Conservation (phyloP, 169 alveolate genomes). For the Eimeria sp. region DNA sequence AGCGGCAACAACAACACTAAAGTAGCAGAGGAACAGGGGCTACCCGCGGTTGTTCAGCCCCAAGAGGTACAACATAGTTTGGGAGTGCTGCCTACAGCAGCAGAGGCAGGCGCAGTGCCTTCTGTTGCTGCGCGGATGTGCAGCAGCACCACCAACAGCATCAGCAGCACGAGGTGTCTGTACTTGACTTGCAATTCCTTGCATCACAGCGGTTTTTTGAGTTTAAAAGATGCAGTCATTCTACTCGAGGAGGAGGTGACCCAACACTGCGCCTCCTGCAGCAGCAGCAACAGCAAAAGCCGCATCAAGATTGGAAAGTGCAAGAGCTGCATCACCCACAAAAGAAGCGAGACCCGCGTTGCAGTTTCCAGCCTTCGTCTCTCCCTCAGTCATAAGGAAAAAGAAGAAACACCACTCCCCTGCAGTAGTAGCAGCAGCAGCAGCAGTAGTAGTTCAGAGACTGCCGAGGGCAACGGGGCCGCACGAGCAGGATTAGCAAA, state of each 20-base stretch:
- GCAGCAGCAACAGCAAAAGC: slow-evolving; percentile 59
- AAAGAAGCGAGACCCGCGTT: slow-evolving; percentile 61
- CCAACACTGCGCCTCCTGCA: slow-evolving; percentile 46
- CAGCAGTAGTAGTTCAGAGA: slow-evolving; percentile 28
- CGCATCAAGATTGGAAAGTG: neutral
- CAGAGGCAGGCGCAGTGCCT: neutral
- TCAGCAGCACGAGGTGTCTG: slow-evolving; percentile 69
- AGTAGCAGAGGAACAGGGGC: neutral
- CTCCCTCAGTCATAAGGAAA: neutral
- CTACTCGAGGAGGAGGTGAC: slow-evolving; percentile 69
- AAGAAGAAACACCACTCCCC: neutral
- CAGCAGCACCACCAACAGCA: slow-evolving; percentile 51
- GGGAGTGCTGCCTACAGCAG: neutral
- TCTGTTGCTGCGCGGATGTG: neutral
- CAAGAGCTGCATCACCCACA: slow-evolving; percentile 49
- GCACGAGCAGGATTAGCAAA: slow-evolving; percentile 4
- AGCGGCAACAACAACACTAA: slow-evolving; percentile 11
- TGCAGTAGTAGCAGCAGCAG: slow-evolving; percentile 58
- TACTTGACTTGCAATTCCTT: slow-evolving; percentile 53
- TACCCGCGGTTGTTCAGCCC: neutral
- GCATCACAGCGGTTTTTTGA: slow-evolving; percentile 55
- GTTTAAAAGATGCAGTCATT: slow-evolving; percentile 16
- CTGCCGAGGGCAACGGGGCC: neutral
- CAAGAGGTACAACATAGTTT: neutral
- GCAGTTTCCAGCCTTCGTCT: slow-evolving; percentile 13